Evolutionary conservation across 371 early-diverging fungal genomes (phyloP).

Genomic region (Haplosporangium sp.): DNA sequence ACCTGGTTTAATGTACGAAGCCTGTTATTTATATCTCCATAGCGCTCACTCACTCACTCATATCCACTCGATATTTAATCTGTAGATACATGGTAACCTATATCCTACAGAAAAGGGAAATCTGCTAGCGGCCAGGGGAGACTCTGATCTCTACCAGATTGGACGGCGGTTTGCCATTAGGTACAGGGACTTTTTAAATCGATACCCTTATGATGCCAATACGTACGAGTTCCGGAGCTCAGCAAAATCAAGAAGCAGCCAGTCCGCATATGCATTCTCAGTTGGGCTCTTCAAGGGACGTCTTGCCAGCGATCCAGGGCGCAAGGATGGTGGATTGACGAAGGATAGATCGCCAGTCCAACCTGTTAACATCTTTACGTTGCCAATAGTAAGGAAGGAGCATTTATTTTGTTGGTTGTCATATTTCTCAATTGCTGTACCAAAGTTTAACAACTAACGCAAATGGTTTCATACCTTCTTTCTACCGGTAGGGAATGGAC

Average conservation of each 20-base stretch:
- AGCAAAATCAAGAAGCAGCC: conserved; percentile 28
- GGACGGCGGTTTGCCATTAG: conserved; percentile 37
- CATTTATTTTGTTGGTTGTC: not conserved
- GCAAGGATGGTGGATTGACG: not conserved
- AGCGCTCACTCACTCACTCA: not conserved
- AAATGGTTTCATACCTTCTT: too few relatives aligned
- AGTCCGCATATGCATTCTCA: conserved; percentile 32
- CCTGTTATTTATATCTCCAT: too few relatives aligned
- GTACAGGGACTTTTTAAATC: conserved; percentile 29
- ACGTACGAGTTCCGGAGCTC: conserved; percentile 34
- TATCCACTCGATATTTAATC: not conserved
- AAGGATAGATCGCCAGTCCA: conserved; percentile 13
- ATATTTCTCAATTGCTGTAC: too few relatives aligned
- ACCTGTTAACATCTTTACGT: conserved; percentile 30
- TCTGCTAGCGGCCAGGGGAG: conserved; percentile 31
- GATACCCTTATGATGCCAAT: conserved; percentile 40
- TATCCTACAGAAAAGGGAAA: conserved; percentile 28
- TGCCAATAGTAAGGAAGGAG: conserved; percentile 25
- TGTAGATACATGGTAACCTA: conserved; percentile 10
- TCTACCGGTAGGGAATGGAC: conserved; percentile 26
- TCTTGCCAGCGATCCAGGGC: conserved; percentile 5
- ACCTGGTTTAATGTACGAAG: not conserved
- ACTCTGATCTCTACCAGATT: conserved; percentile 42
- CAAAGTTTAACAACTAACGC: too few relatives aligned
- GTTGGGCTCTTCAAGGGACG: conserved; percentile 36